Base-by-base conservation (phyloP, 2,329 filamentous ascomycete genomes). In the Aspergillus fructus region DNA sequence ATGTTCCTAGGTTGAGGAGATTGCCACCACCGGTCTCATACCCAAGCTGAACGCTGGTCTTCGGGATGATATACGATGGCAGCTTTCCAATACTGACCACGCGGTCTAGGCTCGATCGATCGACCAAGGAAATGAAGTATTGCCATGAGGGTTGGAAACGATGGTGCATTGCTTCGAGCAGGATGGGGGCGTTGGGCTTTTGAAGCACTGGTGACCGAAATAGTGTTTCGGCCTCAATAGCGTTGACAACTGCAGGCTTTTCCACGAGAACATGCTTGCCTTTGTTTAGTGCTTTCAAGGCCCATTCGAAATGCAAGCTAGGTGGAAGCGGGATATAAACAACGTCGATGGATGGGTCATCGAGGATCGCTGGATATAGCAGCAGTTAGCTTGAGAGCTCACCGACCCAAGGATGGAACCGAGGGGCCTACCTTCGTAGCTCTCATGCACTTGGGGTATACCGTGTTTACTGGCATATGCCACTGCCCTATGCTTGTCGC, bases 241-340 rank as follows among this genome's bases (percentile, higher is more conserved):
- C 65, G 62, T 82, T 84, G 24, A 74, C 75, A n/a, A 73, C 75
- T 0, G 76, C 74, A 0, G 82, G 82, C 65, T 84, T 84, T 65
- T 85, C 83, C 2, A 84, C 68, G 0, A 85, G 75, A 19, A 85
- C 81, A 62, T 85, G 81, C 61, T 84, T 85, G 4, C 79, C 79
- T 3, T 76, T 77, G 21, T 69, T 63, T 21, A 85, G 68, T 3
- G 80, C 76, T 52, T 77, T 76, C 15, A 80, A 62, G 8, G 81
- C 74, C 79, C 80, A 84, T 63, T 81, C 76, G 33, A 67, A 73
- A 46, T 77, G 75, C 12, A 66, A 59, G 4, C 59, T 61, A 52
- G 76, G 75, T n/a, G 69, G 68, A 1, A 84, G 71, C 6, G 80
- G 75, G 56, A 84, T 80, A 66, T 82, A 84, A 49, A 85, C 49